Conservation (phyloP, 1,284 basidiomycete species). For the Sanghuangporus sanghuang region DNA sequence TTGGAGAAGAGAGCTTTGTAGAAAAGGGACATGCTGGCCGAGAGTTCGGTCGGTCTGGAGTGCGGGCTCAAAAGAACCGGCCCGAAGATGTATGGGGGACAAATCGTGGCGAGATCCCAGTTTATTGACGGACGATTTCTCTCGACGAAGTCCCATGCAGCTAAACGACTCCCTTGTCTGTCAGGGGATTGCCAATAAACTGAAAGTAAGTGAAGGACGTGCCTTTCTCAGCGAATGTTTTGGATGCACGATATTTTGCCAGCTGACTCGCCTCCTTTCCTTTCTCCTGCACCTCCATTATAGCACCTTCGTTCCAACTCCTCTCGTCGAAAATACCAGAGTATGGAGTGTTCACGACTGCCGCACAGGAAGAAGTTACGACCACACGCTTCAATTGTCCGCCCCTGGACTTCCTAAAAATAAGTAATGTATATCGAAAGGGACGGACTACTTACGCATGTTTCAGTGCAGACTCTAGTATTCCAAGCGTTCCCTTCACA, state of each 20-base stretch:
- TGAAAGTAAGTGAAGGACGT: not conserved
- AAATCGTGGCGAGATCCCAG: slow-evolving; percentile 17
- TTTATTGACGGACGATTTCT: slow-evolving; percentile 15
- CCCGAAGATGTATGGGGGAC: slow-evolving; percentile 4
- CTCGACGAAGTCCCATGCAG: slow-evolving; percentile 48
- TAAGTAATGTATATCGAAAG: not conserved
- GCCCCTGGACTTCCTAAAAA: not conserved
- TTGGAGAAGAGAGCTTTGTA: slow-evolving; percentile 11
- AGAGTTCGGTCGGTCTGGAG: not conserved
- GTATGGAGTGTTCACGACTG: not conserved
- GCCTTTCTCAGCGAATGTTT: slow-evolving; percentile 10
- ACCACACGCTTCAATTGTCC: slow-evolving; percentile 9
- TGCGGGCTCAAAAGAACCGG: not conserved
- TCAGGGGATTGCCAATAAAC: not conserved
- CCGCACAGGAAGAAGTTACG: not conserved
- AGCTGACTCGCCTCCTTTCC: not conserved
- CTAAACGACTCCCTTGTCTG: not conserved
- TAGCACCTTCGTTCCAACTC: slow-evolving; percentile 1
- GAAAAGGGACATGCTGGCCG: not conserved
- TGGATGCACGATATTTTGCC: slow-evolving; percentile 5
- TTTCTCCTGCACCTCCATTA: slow-evolving; percentile 3
- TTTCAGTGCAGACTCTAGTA: slow-evolving; percentile 7
- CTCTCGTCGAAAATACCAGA: slow-evolving; percentile 3
- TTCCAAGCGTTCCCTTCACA: slow-evolving; percentile 3
- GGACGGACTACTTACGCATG: not conserved